phyloP scores from a whole-genome alignment of 768 basidiomycete genomes.

The Cubamyces lactineus region DNA sequence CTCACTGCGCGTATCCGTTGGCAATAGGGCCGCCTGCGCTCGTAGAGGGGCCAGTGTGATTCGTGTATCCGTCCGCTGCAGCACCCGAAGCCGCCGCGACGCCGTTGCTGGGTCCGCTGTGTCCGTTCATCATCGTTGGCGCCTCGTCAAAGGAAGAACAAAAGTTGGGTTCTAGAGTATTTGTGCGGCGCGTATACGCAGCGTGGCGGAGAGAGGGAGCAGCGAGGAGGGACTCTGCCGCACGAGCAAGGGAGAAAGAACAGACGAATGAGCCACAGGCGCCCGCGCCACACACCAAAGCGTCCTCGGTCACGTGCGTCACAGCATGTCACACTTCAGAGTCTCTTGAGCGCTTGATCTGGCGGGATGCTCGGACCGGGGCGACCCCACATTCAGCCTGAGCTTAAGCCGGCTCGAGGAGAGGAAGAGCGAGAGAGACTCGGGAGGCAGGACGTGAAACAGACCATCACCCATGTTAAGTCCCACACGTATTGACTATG shows the following conservation, averaged over 20 bases:
- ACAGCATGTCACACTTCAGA: background rate
- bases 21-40: slow-evolving; percentile 17
- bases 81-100: slow-evolving; percentile 27
- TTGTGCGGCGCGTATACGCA: background rate
- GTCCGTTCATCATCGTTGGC: slow-evolving; percentile 51
- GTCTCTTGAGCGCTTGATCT: background rate
- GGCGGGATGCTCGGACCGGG: background rate
- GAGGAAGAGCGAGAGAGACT: too few relatives aligned
- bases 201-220: background rate
- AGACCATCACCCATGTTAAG: background rate
- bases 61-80: slow-evolving; percentile 33
- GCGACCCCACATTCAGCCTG: background rate
- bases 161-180: background rate
- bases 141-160: background rate
- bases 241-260: slow-evolving; percentile 13
- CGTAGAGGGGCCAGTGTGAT: slow-evolving; percentile 39
- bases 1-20: slow-evolving; percentile 68
- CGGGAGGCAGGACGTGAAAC: background rate
- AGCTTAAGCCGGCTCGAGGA: too few relatives aligned
- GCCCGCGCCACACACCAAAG: slow-evolving; percentile 3
- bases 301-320: slow-evolving; percentile 6
- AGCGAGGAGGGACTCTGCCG: slow-evolving; percentile 4
- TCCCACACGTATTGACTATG: background rate
- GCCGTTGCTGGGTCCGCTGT: slow-evolving; percentile 53
- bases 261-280: slow-evolving; percentile 6